phyloP scores from a whole-genome alignment of 179 eudicot genomes.

The Silene vulgaris region DNA sequence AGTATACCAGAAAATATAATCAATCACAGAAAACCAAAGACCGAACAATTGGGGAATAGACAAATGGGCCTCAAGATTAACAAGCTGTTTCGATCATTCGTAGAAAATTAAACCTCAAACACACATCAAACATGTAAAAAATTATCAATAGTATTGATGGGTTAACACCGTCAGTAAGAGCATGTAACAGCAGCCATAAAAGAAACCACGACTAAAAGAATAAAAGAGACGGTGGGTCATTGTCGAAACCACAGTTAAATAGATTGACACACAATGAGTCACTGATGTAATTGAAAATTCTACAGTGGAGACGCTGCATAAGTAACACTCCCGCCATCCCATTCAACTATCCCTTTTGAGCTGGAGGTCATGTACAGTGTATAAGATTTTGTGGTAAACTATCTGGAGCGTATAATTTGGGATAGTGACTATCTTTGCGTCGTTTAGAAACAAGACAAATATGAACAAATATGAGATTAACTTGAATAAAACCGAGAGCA shows the following conservation, averaged over 20 bases:
- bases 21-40: not conserved
- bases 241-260: not conserved
- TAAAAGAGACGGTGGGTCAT: not conserved
- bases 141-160: not conserved
- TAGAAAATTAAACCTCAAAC: not conserved
- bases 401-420: not conserved
- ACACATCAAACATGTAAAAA: not conserved
- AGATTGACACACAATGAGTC: conserved; percentile 5
- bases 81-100: not conserved
- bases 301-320: not conserved
- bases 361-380: not conserved
- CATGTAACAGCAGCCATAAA: not conserved
- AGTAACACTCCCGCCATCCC: not conserved
- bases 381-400: not conserved
- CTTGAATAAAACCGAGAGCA: too few relatives aligned
- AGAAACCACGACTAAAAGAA: not conserved
- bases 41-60: not conserved
- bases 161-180: not conserved
- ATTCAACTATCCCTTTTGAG: not conserved
- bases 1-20: not conserved
- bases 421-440: too few relatives aligned
- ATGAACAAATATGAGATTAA: too few relatives aligned
- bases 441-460: too few relatives aligned
- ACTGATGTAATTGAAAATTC: not conserved
- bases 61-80: not conserved